Percentiles rank a stretch among this genome's conserved stretches.
Evolutionary conservation across 257 asterid genomes (phyloP).

Genomic region (Gynochthodes officinalis): DNA sequence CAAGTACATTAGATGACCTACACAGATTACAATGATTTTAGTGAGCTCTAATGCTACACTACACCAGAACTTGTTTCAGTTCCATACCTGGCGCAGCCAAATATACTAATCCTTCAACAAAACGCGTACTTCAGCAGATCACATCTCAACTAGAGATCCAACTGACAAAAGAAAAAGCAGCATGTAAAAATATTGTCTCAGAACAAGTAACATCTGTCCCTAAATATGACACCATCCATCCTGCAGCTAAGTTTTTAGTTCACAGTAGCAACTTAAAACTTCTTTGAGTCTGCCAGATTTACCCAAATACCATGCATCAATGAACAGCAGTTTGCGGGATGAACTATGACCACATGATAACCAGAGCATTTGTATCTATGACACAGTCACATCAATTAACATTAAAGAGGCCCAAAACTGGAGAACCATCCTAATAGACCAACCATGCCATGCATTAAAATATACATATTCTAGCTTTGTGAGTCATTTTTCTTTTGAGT

Average conservation of each 20-base stretch:
- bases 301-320: background rate
- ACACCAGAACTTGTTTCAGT: conserved; percentile 2
- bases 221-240: background rate
- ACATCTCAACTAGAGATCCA: conserved; percentile 1
- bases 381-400: background rate
- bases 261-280: too few relatives aligned
- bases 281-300: background rate
- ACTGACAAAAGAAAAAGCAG: conserved; percentile 8
- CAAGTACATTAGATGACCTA: conserved; percentile 19
- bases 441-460: background rate
- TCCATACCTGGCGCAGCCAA: conserved; percentile 2
- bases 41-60: background rate
- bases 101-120: background rate
- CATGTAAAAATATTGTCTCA: background rate
- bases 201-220: background rate
- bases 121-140: conserved; percentile 3
- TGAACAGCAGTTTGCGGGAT: conserved; percentile 1
- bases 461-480: background rate
- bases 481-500: background rate
- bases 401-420: background rate
- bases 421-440: background rate
- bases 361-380: background rate
- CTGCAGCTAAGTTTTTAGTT: background rate
- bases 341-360: background rate
- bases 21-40: conserved; percentile 22